Evolutionary conservation across 139 green algal genomes (phyloP).

Genomic region (Edaphochlamys debaryana): DNA sequence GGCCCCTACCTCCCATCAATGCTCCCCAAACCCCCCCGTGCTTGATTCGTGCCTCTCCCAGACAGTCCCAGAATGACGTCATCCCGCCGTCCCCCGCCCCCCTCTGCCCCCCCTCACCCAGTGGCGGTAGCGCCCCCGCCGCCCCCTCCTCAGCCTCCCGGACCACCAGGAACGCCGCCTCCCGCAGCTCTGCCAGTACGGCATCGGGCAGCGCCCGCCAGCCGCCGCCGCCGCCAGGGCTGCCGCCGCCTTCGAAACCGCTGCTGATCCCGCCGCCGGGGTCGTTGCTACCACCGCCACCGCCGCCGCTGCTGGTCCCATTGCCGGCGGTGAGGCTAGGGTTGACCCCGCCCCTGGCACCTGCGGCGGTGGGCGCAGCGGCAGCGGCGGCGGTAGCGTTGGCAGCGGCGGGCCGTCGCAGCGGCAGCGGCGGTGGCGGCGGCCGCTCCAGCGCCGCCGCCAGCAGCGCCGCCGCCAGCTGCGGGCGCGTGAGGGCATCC

Average conservation of each 20-base stretch:
- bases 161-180: slow-evolving; percentile 27
- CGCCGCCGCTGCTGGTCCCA: neutral
- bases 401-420: no score
- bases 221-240: neutral
- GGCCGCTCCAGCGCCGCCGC: neutral
- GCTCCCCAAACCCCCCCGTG: no score
- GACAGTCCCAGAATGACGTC: neutral
- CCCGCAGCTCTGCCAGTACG: slow-evolving; percentile 12
- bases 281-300: neutral
- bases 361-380: neutral
- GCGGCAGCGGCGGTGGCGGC: neutral
- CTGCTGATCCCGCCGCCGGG: neutral
- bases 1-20: no score
- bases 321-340: neutral
- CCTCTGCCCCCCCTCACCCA: no score
- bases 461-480: slow-evolving; percentile 24
- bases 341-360: neutral
- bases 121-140: neutral
- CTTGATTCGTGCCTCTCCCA: no score
- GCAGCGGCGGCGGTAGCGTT: neutral
- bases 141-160: slow-evolving; percentile 28
- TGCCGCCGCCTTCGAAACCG: no score
- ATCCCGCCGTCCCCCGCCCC: no score
- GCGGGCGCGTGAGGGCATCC: neutral
- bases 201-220: neutral